Conservation (phyloP, 306 rosid genomes). For the Cyclanthera cordifolia region DNA sequence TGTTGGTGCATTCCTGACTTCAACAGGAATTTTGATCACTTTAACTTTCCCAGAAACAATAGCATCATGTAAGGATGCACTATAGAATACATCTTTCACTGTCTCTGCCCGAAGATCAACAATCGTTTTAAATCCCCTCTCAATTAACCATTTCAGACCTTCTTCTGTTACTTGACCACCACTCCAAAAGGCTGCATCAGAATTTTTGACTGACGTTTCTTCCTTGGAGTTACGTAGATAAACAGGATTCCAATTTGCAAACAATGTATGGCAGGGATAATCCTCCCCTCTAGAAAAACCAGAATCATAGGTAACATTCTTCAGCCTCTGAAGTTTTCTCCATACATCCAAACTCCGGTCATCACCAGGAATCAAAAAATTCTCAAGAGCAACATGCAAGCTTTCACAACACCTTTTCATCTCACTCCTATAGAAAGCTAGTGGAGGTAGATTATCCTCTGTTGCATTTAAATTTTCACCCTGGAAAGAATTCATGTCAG, state of each 20-base stretch:
- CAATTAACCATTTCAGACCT: slow-evolving; percentile 67
- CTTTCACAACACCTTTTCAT: slow-evolving; percentile 96
- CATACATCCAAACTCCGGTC: slow-evolving; percentile 57
- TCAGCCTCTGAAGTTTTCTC: slow-evolving; percentile 85
- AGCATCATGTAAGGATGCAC: slow-evolving; percentile 45
- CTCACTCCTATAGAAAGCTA: slow-evolving; percentile 66
- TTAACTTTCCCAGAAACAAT: slow-evolving; percentile 54
- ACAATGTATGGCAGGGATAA: slow-evolving; percentile 51
- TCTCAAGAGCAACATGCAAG: slow-evolving; percentile 81
- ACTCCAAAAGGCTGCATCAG: slow-evolving; percentile 69
- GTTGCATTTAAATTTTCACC: slow-evolving; percentile 21
- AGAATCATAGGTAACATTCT: slow-evolving; percentile 83
- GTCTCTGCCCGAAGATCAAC: slow-evolving; percentile 74
- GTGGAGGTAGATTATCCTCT: slow-evolving; percentile 71
- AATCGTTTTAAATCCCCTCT: slow-evolving; percentile 64
- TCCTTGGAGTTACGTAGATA: slow-evolving; percentile 39
- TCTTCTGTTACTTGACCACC: slow-evolving; percentile 99
- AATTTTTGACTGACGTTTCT: slow-evolving; percentile 29
- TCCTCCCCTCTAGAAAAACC: slow-evolving; percentile 62
- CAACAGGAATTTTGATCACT: slow-evolving; percentile 70
- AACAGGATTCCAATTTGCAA: slow-evolving; percentile 80
- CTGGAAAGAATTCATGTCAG: slow-evolving; percentile 28
- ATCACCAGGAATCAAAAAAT: slow-evolving; percentile 46
- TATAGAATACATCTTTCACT: slow-evolving; percentile 51
- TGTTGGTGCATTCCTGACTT: slow-evolving; percentile 63